Evolutionary conservation across 345 rosid species (phyloP), one percentile per base, ranked within the genome.

Genomic region (Euphorbia tirucalli): DNA sequence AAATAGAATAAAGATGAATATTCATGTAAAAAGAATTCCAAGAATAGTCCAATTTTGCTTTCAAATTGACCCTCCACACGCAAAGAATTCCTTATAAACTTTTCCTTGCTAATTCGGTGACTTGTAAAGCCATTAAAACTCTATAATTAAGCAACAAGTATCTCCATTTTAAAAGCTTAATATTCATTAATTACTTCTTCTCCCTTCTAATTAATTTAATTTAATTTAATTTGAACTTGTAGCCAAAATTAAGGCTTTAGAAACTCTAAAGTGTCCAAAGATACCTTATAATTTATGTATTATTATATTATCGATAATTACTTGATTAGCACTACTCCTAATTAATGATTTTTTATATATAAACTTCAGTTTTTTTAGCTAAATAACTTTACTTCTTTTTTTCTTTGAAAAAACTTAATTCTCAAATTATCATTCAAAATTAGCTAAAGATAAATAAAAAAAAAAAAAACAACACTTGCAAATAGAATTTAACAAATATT

Each of bases 1-100:
- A 4, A 41, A 41, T 4, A 41, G 5, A 41, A 10, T 41, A 4
- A 46, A 13, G 19, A 16, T 46, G 52, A 46, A 46, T 13, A 46
- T 46, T 16, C 52, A 46, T 1, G 52, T 46, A 13, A 46, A 1
- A 13, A 46, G 4, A 30, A 30, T 18, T 30, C 10, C 41, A 60
- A 31, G 21, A 61, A 35, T 1, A 37, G 24, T 28, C 25, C 25
- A 49, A 4, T 16, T 69, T 41, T 35, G 43, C 11, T 7, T 61
- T 46, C 37, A 19, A 25, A 65, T 16, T 68, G 44, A 54, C 68
- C 49, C 57, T 71, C 78, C 73, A 60, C 78, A 75, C 80, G 80
- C 76, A 75, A 73, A 61, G 63, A 81, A 78, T 52, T 66, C 76
- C 43, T 7, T n/a, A n/a, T n/a, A 16, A 59, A n/a, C 19, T 32